These are phyloP conservation scores for Hypoxylon lenormandii DNA, from an alignment of 495 filamentous ascomycete species.

Conservation along the genomic window DNA sequence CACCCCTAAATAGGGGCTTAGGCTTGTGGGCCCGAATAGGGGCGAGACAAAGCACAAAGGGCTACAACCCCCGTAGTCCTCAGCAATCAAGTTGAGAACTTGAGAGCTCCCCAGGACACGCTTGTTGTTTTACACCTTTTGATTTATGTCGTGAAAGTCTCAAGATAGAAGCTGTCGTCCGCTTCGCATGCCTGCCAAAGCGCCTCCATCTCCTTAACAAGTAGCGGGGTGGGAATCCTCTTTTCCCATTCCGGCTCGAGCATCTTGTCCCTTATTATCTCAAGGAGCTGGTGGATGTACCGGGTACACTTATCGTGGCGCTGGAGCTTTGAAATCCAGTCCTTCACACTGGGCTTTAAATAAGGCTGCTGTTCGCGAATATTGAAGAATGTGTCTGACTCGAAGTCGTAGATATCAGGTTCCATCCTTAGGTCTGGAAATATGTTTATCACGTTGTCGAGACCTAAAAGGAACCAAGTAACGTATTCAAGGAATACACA, in stretches of 20 bases:
- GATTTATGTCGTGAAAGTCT: too few species aligned
- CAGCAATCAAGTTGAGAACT: too few species aligned
- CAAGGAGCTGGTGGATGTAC: conserved; percentile 34
- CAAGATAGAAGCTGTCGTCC: conserved; percentile 21
- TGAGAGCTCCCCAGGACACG: too few species aligned
- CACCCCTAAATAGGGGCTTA: too few species aligned
- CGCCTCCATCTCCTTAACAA: conserved; percentile 8
- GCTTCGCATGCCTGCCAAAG: conserved; percentile 17
- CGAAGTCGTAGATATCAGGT: conserved; percentile 22
- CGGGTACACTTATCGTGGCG: conserved; percentile 14
- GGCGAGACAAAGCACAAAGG: too few species aligned
- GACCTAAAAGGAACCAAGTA: conserved; percentile 35
- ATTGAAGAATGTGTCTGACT: conserved; percentile 34
- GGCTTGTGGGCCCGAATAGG: too few species aligned
- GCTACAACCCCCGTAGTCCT: too few species aligned
- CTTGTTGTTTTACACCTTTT: too few species aligned
- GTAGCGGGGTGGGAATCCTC: background rate
- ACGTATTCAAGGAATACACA: conserved; percentile 39
- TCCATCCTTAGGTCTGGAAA: conserved; percentile 1
- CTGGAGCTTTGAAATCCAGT: conserved; percentile 29
- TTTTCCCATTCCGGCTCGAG: conserved; percentile 20
- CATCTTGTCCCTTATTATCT: conserved; percentile 38
- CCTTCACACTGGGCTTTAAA: conserved; percentile 10
- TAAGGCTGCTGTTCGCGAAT: conserved; percentile 19
- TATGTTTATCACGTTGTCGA: conserved; percentile 4